These are phyloP conservation scores for Lasiosphaeriaceae sp. DNA, from an alignment of 495 filamentous ascomycete species.

Conservation along the genomic window DNA sequence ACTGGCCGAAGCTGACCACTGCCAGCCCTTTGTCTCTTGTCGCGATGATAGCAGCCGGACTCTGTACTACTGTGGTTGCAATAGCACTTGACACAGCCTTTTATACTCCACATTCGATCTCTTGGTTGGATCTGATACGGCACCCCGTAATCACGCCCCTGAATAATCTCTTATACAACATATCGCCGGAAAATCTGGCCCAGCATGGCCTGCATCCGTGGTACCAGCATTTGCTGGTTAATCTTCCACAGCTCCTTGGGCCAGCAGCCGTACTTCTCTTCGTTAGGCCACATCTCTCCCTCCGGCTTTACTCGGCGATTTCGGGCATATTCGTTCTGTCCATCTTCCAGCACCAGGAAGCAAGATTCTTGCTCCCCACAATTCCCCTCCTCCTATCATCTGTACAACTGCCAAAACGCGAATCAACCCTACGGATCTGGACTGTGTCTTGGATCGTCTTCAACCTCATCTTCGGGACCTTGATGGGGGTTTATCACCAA, in stretches of 20 bases:
- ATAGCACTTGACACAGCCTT: slow-evolving; percentile 80
- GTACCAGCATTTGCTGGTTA: slow-evolving; percentile 83
- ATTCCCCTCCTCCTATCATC: slow-evolving; percentile 87
- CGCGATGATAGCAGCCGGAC: slow-evolving; percentile 54
- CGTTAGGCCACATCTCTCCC: slow-evolving; percentile 48
- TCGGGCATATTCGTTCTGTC: slow-evolving; percentile 78
- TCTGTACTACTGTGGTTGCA: slow-evolving; percentile 63
- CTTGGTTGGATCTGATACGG: slow-evolving; percentile 50
- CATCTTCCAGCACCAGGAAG: slow-evolving; percentile 88
- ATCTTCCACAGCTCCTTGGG: slow-evolving; percentile 87
- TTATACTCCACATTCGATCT: slow-evolving; percentile 58
- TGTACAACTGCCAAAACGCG: slow-evolving; percentile 62
- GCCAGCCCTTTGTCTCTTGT: slow-evolving; percentile 65
- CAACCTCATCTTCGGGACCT: slow-evolving; percentile 68
- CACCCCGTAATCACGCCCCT: slow-evolving; percentile 78
- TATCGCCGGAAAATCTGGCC: slow-evolving; percentile 69
- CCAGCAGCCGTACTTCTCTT: slow-evolving; percentile 73
- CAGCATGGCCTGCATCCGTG: slow-evolving; percentile 87
- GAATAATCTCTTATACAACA: slow-evolving; percentile 91
- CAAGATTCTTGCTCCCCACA: slow-evolving; percentile 84
- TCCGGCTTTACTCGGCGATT: slow-evolving; percentile 71
- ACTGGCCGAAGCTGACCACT: slow-evolving; percentile 21
- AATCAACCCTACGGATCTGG: slow-evolving; percentile 51
- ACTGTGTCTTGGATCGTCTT: slow-evolving; percentile 73
- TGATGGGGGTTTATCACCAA: slow-evolving; percentile 95